Evolutionary conservation across 495 filamentous ascomycete genomes (phyloP).

Genomic region (Xylona heveae): DNA sequence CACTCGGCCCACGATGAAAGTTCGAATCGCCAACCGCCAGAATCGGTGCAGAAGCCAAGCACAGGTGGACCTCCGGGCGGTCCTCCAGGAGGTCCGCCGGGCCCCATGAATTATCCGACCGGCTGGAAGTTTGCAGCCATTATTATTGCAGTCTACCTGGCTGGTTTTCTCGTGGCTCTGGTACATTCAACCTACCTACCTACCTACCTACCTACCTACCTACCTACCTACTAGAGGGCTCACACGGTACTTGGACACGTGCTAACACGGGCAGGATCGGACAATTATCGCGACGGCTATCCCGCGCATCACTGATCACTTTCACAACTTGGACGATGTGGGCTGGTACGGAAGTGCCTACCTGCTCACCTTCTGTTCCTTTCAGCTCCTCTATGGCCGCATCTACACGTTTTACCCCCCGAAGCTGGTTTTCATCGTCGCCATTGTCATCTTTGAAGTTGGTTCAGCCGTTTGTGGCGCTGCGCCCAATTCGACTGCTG

Average conservation of each 20-base stretch:
- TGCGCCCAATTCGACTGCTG: conserved; percentile 4
- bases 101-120: conserved; percentile 5
- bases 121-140: conserved; percentile 3
- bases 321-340: conserved; percentile 3
- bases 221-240: too few relatives aligned
- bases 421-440: not conserved
- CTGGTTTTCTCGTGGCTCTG: conserved; percentile 6
- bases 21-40: too few relatives aligned
- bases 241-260: too few relatives aligned
- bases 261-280: too few relatives aligned
- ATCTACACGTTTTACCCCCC: not conserved
- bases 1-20: too few relatives aligned
- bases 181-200: too few relatives aligned
- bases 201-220: too few relatives aligned
- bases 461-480: conserved; percentile 6
- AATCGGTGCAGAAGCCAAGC: too few relatives aligned
- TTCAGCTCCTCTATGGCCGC: conserved; percentile 1
- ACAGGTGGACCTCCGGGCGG: too few relatives aligned
- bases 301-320: conserved; percentile 6
- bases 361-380: conserved; percentile 3
- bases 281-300: conserved; percentile 14
- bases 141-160: conserved; percentile 3
- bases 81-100: too few relatives aligned
- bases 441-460: conserved; percentile 6
- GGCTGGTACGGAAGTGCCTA: conserved; percentile 5